Base-by-base conservation (phyloP, 2,329 filamentous ascomycete species). In the Fusarium drepaniforme region DNA sequence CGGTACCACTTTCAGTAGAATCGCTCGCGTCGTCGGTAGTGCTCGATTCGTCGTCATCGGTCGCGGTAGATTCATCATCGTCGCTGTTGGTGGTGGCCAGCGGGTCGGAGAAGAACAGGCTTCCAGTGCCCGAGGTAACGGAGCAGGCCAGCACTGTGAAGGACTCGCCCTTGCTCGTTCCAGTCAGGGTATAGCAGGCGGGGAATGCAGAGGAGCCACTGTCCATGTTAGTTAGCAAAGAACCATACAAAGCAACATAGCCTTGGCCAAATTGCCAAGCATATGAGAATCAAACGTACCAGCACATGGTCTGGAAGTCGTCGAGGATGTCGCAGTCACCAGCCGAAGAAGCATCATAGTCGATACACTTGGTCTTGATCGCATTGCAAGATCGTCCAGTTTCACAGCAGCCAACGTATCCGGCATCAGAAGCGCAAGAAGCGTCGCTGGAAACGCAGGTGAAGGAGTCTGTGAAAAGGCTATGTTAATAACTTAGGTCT, bases 231-330 rank as follows among this genome's bases (percentile, higher is more conserved):
- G 63, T 77, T 57, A 77, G 70, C 33, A 64, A 56, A 33, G 18
- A 58, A 23, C 13, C 38, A 35, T 21, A 21, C 7, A 33, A 42
- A 3, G 5, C 12, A 23, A 60, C n/a, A 16, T 13, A 13, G 1
- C 16, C 30, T 37, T 18, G 11, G 28, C 30, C 28, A 28, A n/a
- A n/a, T 28, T 42, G 18, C 25, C 9, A 38, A 30, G 13, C 11
- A 9, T 13, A 13, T 35, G 35, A 21, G 64, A 37, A 46, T 38
- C 9, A 67, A 49, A 57, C 78, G 58, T 75, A 83, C 82, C 82
- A 84, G 78, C 82, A 84, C 18, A 83, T 71, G 4, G 82, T 84
- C 58, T 83, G 81, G 35, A 75, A 81, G 58, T 83, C 80, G 5
- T 73, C 67, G 5, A 77, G 71, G 11, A 79, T 70, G 28, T 78